Percentiles rank a stretch among this genome's conserved stretches.
These are phyloP conservation scores for Xenoacremonium recifei DNA, from an alignment of 2,329 filamentous ascomycete species.

Conservation along the genomic window DNA sequence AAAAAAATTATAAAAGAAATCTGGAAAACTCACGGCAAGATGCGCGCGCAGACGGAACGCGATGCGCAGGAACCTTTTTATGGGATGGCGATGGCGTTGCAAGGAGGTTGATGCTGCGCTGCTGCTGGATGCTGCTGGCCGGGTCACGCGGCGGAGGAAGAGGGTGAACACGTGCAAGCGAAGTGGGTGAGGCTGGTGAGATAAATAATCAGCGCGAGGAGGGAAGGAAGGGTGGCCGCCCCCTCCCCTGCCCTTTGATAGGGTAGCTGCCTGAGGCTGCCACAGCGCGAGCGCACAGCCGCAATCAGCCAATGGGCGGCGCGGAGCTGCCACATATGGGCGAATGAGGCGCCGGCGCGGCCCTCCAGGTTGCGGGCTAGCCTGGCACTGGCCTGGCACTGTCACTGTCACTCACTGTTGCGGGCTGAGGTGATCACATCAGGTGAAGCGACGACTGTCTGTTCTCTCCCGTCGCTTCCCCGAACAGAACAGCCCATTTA, in stretches of 20 bases:
- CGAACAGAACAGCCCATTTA: no score
- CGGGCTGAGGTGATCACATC: no score
- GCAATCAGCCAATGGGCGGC: conserved; percentile 16
- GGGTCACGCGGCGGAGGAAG: conserved; percentile 39
- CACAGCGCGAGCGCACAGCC: not conserved
- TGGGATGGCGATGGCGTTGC: no score
- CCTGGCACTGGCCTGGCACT: no score
- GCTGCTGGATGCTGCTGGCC: conserved; percentile 5
- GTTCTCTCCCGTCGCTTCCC: no score
- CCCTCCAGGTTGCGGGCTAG: not conserved
- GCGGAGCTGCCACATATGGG: conserved; percentile 20
- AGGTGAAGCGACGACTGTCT: no score
- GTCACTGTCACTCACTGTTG: no score
- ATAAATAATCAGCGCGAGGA: conserved; percentile 33
- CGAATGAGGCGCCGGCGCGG: conserved; percentile 9
- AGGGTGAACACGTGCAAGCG: conserved; percentile 41
- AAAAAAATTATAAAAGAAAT: conserved; percentile 11
- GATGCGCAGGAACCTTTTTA: no score
- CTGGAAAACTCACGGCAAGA: conserved; percentile 7
- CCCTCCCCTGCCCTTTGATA: no score
- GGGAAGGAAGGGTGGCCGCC: conserved; percentile 3
- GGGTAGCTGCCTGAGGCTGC: conserved; percentile 26
- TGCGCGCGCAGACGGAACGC: conserved; percentile 10
- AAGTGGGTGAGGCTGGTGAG: conserved; percentile 34
- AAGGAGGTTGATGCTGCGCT: conserved; percentile 13